These are phyloP conservation scores for Fusarium gaditjirri DNA, from an alignment of 2,329 filamentous ascomycete genomes.

Conservation along the genomic window DNA sequence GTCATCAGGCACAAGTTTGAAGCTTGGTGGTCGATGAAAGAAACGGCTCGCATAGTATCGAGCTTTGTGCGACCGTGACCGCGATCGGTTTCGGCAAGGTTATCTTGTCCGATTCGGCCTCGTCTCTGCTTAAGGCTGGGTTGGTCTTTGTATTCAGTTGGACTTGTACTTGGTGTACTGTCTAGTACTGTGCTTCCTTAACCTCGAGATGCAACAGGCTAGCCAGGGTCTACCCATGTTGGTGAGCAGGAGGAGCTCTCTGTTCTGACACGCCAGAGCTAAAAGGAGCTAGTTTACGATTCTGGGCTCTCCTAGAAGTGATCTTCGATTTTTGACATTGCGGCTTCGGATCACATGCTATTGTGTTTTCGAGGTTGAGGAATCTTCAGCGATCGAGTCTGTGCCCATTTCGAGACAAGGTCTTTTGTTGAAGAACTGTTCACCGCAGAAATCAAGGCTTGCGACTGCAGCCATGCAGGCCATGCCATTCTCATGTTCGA, in stretches of 20 bases:
- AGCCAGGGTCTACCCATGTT: conserved; percentile 8
- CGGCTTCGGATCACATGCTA: background rate
- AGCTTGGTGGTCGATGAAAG: background rate
- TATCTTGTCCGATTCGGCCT: conserved; percentile 13
- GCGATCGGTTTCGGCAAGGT: conserved; percentile 21
- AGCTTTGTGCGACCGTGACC: conserved; percentile 6
- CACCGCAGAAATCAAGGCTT: conserved; percentile 39
- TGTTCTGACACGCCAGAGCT: background rate
- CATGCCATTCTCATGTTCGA: conserved; percentile 36
- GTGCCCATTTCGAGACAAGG: background rate
- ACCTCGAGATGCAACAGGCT: conserved; percentile 10
- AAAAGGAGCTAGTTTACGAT: conserved; percentile 25
- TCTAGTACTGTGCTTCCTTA: background rate
- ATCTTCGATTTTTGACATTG: conserved; percentile 3
- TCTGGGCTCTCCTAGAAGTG: conserved; percentile 26
- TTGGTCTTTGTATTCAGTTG: background rate
- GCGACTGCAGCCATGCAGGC: conserved; percentile 18
- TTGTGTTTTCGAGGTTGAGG: background rate
- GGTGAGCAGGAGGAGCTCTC: background rate
- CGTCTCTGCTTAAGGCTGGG: conserved; percentile 21
- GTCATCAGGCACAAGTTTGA: background rate
- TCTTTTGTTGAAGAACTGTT: conserved; percentile 7
- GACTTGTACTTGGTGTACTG: background rate
- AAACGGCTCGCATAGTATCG: background rate
- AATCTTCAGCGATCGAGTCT: background rate